Evolutionary conservation across 176 grass and related monocot genomes (phyloP).

Genomic region (Zoysia pacifica): DNA sequence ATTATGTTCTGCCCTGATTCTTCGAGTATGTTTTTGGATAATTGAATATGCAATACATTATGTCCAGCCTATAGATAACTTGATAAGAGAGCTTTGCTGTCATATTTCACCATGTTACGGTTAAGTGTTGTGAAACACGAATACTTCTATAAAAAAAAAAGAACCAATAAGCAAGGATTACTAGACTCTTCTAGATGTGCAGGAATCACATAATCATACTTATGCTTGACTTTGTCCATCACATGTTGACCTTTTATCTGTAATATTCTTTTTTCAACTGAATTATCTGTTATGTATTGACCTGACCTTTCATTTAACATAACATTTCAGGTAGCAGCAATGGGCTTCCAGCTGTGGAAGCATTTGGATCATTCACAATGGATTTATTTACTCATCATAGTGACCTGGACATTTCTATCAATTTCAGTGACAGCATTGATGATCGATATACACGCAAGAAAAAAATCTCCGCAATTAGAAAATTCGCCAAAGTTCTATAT

Average conservation of each 20-base stretch:
- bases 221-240: background rate
- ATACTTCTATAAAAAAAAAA: background rate
- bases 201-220: background rate
- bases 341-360: slow-evolving; percentile 64
- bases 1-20: background rate
- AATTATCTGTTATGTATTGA: background rate
- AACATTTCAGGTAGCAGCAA: slow-evolving; percentile 54
- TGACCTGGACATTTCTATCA: slow-evolving; percentile 91
- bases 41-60: background rate
- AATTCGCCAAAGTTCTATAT: slow-evolving; percentile 67
- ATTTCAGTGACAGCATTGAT: slow-evolving; percentile 52
- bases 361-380: slow-evolving; percentile 97
- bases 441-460: slow-evolving; percentile 46
- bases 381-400: slow-evolving; percentile 79
- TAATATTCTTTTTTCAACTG: background rate
- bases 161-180: background rate
- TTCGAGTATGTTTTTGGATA: background rate
- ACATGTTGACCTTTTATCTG: background rate
- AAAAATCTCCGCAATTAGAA: slow-evolving; percentile 63
- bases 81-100: background rate
- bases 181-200: background rate
- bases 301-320: slow-evolving; percentile 7
- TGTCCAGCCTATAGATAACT: background rate
- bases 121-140: background rate
- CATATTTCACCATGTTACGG: slow-evolving; percentile 6